phyloP scores from a whole-genome alignment of 2,329 filamentous ascomycete genomes.

The Fusarium sp. region DNA sequence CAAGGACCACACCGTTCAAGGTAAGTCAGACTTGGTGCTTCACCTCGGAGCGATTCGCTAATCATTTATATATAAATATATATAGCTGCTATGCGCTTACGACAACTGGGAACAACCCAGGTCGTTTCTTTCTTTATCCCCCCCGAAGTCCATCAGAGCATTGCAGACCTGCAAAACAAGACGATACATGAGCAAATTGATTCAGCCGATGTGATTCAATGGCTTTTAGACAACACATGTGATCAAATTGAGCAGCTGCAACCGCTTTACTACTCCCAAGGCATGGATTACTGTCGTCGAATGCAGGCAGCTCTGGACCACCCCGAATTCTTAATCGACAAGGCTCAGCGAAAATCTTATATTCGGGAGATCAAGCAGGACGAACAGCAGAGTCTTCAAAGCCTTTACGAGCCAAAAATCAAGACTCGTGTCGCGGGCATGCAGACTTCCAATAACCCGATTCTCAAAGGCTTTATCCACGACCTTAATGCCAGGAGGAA shows the following conservation, averaged over 20 bases:
- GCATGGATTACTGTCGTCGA: constrained; percentile 68
- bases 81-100: constrained; percentile 71
- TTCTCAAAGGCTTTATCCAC: constrained; percentile 33
- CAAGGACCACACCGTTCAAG: constrained; percentile 66
- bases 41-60: background rate
- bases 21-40: constrained; percentile 52
- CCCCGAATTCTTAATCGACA: constrained; percentile 56
- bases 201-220: constrained; percentile 51
- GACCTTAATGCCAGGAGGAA: constrained; percentile 41
- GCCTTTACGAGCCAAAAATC: constrained; percentile 64
- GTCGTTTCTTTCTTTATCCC: constrained; percentile 67
- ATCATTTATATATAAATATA: constrained; percentile 1
- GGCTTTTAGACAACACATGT: constrained; percentile 75
- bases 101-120: constrained; percentile 68
- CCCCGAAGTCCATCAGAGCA: constrained; percentile 72
- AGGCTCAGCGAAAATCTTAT: constrained; percentile 51
- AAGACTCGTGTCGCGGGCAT: constrained; percentile 24
- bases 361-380: constrained; percentile 56
- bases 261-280: constrained; percentile 70
- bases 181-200: constrained; percentile 41
- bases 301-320: constrained; percentile 62
- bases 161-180: constrained; percentile 59
- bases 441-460: constrained; percentile 26
- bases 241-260: constrained; percentile 68
- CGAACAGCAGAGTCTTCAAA: constrained; percentile 68